Evolutionary conservation across 495 filamentous ascomycete genomes (phyloP), one percentile per base, ranked within the genome.

Genomic region (Wilcoxina mikolae): DNA sequence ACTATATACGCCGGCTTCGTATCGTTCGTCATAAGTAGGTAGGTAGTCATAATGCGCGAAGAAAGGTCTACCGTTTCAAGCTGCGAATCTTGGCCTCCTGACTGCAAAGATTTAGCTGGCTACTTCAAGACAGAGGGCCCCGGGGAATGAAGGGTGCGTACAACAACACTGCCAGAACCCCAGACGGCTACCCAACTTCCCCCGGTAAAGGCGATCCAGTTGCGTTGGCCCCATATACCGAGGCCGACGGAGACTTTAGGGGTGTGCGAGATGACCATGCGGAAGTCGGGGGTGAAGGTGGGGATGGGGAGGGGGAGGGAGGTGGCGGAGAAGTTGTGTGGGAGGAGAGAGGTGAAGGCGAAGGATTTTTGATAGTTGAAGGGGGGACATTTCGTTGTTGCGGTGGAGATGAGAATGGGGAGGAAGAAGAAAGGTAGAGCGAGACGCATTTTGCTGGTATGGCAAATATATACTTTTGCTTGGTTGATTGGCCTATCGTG

Each of bases 171-270:
- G 11, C 49, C 49, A 41, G 10, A 9, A 10, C 49, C 49, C 49
- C 49, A 52, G 17, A 7, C 25, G 3, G 49, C 28, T 9, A 22
- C 28, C 49, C 49, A 52, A 5, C 29, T 12, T 2, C 49, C 49
- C 17, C 49, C 49, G n/a, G 49, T 2, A 26, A 52, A 52, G 7
- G 28, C 7, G 27, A 52, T 38, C 49, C 49, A 52, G 22, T 52
- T 52, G 15, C 49, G 28, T n/a, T 3, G 20, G 31, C 49, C 49
- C 49, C 49, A 52, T 11, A 31, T 28, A 18, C 49, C 49, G 29
- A 23, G 15, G 4, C 49, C 49, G 17, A 41, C 27, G 15, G 29
- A n/a, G 2, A 28, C 3, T 10, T 7, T 12, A 4, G 28, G 31
- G 28, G 18, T 24, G 29, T 23, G 20, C 22, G 17, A 28, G 31